phyloP scores from a whole-genome alignment of 176 grass and related monocot species.

The Ananas comosus region DNA sequence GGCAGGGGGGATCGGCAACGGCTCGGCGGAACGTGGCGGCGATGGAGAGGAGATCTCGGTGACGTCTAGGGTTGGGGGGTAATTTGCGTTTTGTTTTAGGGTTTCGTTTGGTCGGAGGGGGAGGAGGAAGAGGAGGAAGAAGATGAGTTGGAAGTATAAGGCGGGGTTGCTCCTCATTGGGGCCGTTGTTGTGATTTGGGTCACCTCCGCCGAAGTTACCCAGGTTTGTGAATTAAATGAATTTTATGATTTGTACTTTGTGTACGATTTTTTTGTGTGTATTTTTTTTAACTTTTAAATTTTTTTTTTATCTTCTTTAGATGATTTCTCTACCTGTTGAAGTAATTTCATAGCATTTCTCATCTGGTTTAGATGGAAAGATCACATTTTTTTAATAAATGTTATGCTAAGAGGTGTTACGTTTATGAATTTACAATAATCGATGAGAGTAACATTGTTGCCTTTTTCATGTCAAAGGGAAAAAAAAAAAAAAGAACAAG shows the following conservation, averaged over 20 bases:
- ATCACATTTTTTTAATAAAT: too few relatives aligned
- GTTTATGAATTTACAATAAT: too few relatives aligned
- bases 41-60: background rate
- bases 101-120: background rate
- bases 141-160: constrained; percentile 62
- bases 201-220: constrained; percentile 96
- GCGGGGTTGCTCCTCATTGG: constrained; percentile 60
- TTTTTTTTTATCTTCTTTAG: background rate
- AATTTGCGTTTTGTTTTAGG: background rate
- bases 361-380: too few relatives aligned
- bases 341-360: background rate
- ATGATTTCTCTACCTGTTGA: background rate
- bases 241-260: too few relatives aligned
- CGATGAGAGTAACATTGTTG: too few relatives aligned
- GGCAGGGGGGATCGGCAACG: background rate
- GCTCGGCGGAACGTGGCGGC: background rate
- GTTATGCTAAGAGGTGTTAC: too few relatives aligned
- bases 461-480: too few relatives aligned
- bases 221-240: constrained; percentile 28
- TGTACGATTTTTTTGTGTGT: too few relatives aligned
- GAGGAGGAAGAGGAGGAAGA: background rate
- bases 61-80: background rate
- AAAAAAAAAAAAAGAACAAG: too few relatives aligned
- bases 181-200: constrained; percentile 90
- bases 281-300: background rate